phyloP scores from a whole-genome alignment of 768 basidiomycete genomes.

The Trametes cubensis region DNA sequence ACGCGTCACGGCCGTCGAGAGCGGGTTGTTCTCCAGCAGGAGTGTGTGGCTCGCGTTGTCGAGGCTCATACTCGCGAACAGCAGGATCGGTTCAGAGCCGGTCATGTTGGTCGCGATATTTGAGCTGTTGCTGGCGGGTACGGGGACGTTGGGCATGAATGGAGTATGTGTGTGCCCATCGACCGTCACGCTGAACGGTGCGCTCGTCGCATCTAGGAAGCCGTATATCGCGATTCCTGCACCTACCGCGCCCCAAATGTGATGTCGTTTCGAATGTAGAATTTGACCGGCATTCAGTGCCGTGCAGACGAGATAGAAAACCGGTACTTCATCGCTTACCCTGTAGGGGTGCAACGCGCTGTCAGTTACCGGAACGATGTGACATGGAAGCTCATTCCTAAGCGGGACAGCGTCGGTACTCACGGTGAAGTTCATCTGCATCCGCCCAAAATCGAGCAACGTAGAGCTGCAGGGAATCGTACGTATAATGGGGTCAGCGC shows the following conservation, averaged over 20 bases:
- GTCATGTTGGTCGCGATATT: background rate
- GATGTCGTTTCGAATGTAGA: too few species aligned
- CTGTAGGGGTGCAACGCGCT: background rate
- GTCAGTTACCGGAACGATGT: too few species aligned
- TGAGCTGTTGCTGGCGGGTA: background rate
- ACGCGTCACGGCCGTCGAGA: background rate
- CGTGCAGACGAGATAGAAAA: too few species aligned
- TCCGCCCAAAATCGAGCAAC: background rate
- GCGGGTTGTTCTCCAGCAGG: slow-evolving; percentile 21
- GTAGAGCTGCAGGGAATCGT: slow-evolving; percentile 5
- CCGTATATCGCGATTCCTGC: slow-evolving; percentile 20
- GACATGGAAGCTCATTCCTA: too few species aligned
- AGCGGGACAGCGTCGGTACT: too few species aligned
- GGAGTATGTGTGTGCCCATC: slow-evolving; percentile 6
- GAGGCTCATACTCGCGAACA: slow-evolving; percentile 11
- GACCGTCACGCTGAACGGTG: slow-evolving; percentile 18
- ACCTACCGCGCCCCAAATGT: background rate
- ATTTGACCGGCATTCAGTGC: too few species aligned
- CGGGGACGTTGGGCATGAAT: slow-evolving; percentile 13
- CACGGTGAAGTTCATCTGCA: slow-evolving; percentile 20
- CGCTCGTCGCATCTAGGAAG: slow-evolving; percentile 3
- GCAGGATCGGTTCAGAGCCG: background rate
- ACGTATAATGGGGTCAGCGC: background rate
- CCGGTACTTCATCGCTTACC: background rate
- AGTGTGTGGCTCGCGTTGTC: slow-evolving; percentile 2